Evolutionary conservation across 2,329 filamentous ascomycete genomes (phyloP), one percentile per base, ranked within the genome.

Genomic region (Neopestalotiopsis sp.): DNA sequence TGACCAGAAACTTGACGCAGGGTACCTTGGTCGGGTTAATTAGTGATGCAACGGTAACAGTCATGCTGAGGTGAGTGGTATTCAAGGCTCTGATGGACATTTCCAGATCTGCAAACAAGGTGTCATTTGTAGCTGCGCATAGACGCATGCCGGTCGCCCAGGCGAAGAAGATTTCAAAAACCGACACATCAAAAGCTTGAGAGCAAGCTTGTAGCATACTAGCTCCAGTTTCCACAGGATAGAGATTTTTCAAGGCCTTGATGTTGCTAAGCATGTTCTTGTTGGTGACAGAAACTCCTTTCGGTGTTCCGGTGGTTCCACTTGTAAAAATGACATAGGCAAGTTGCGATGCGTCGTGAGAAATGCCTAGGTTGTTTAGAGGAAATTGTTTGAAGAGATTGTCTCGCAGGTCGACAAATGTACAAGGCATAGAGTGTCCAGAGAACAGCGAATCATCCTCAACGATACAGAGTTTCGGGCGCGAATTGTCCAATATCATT

Each of bases 141-240:
- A 97, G 83, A 70, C 91, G 92, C 83, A 95, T 93, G 4, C 94
- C 94, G 42, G 86, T 85, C 61, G 88, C 87, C 92, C 94, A 97
- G 0, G 94, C 85, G 74, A 94, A 97, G 77, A 97, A 95, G 14
- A 97, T 95, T 75, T 97, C 94, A 76, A 97, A 97, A 0, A 97
- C 92, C 0, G 94, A 97, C 1, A 97, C 90, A 75, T 97, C 93
- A 75, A 97, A 97, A 0, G 91, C 92, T 75, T 94, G 92, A 0
- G 93, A 95, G 75, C 92, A 97, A 2, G 92, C 89, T 78, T 97
- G 94, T 0, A 97, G 83, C 40, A 97, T 83, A n/a, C 90, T 87
- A 0, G 90, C 87, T 1, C 79, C 73, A 1, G 74, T 74, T 0
- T 80, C 76, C 0, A 82, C 81, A 0, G 92, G 92, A 75, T 97